Evolutionary conservation across 2,329 filamentous ascomycete species (phyloP), one percentile per base, ranked within the genome.

Genomic region (Dissoconium aciculare): DNA sequence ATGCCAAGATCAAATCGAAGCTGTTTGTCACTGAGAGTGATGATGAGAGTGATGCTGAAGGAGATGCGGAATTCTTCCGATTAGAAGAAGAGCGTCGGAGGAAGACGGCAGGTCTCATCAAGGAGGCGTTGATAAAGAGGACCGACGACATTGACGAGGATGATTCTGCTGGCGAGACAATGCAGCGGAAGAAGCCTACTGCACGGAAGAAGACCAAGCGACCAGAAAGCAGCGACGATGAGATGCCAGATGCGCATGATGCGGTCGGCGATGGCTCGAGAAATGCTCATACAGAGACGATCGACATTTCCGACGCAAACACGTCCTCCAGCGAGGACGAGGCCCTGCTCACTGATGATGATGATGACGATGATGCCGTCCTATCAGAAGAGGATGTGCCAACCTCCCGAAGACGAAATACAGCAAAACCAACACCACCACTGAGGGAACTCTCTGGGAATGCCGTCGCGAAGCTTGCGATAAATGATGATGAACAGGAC

Each of bases 31-130:
- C 78, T 35, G 74, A 77, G 21, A 83, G 78, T 42, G 89, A 95
- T 50, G 89, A 95, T 31, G 84, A 93, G 43, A 76, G 69, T n/a
- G 83, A 93, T 47, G 73, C 69, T 17, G 82, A 84, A 27, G 69
- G 71, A 34, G 71, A 80, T 55, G 62, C 52, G 13, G 72, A 69
- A 12, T 94, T 94, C 56, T 94, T 87, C 55, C 73, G 67, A 2
- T 66, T 70, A 11, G 85, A 94, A 56, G 73, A 76, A 52, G 59
- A 67, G 40, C 63, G 77, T 36, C 64, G 79, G 28, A 64, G 71
- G 40, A 67, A 67, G 28, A 68, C 66, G 30, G 56, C 56, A 15
- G 54, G 59, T 17, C 58, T 60, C 11, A 60, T 71, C 34, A 58
- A 59, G 33, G 59, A 63, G 30, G 62, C 62, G 4, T 40, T 71